Percentiles rank a stretch among this genome's conserved stretches.
These are phyloP conservation scores for Ordospora colligata DNA, from an alignment of 371 early-diverging fungal genomes.

Conservation along the genomic window DNA sequence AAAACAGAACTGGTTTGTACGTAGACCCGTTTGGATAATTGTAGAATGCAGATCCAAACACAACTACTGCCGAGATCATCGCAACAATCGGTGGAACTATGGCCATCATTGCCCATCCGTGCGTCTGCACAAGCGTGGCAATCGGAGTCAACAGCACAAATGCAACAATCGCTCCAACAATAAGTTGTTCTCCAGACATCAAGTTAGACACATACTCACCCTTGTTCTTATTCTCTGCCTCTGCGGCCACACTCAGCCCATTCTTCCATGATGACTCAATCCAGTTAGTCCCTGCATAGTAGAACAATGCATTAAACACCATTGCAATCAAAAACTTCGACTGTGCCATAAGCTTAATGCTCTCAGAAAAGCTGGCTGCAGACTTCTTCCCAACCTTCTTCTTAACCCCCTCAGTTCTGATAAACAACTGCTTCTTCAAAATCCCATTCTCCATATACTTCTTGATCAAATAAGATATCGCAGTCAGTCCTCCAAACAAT, in stretches of 20 bases:
- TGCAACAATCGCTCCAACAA: constrained; percentile 37
- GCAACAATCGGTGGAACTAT: constrained; percentile 51
- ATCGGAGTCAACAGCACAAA: constrained; percentile 48
- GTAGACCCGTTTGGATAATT: constrained; percentile 8
- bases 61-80: constrained; percentile 17
- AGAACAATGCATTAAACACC: constrained; percentile 42
- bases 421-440: constrained; percentile 38
- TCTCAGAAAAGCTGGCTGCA: constrained; percentile 45
- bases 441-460: constrained; percentile 44
- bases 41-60: constrained; percentile 21
- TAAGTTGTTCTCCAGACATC: constrained; percentile 39
- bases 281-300: constrained; percentile 44
- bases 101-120: constrained; percentile 52
- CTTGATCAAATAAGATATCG: constrained; percentile 26
- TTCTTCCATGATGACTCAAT: constrained; percentile 51
- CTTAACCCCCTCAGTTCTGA: not conserved
- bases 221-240: constrained; percentile 7
- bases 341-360: constrained; percentile 42
- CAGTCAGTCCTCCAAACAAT: constrained; percentile 28
- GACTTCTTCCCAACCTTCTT: constrained; percentile 29
- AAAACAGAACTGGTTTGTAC: not conserved
- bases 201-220: constrained; percentile 9
- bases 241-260: constrained; percentile 20
- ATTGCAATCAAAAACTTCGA: constrained; percentile 50
- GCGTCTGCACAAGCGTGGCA: constrained; percentile 42